A percentile compares a stretch with the other conserved stretches of the same genome.
Evolutionary conservation across 2,329 filamentous ascomycete genomes (phyloP).

Genomic region (Trichophyton simii): DNA sequence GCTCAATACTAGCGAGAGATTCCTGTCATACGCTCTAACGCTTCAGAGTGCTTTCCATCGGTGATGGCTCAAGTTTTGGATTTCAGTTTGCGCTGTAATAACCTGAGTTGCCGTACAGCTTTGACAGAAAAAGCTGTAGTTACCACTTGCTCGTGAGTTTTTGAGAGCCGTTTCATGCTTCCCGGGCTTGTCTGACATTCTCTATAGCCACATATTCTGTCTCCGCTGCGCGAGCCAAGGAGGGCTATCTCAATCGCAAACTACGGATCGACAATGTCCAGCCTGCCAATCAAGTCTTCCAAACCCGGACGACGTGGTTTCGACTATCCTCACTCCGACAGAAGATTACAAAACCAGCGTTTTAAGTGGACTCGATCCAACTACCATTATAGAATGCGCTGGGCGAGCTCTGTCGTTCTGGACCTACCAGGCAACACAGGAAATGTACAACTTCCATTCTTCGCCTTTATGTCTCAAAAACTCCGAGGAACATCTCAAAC

Average conservation of each 20-base stretch:
- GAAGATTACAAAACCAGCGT: conserved; percentile 87
- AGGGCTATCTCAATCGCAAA: conserved; percentile 46
- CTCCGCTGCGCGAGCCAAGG: conserved; percentile 55
- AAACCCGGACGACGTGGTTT: conserved; percentile 62
- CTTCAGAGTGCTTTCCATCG: neutral
- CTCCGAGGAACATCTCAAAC: neutral
- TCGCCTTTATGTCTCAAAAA: neutral
- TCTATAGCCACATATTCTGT: conserved; percentile 70
- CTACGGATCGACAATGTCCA: conserved; percentile 52
- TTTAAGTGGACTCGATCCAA: conserved; percentile 69
- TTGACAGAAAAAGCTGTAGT: conserved; percentile 63
- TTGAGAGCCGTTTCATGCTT: too few species aligned
- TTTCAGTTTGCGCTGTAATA: conserved; percentile 63
- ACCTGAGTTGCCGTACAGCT: conserved; percentile 58
- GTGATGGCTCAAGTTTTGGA: conserved; percentile 47
- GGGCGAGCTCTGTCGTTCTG: conserved; percentile 69
- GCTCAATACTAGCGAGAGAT: neutral
- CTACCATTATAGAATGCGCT: conserved; percentile 74
- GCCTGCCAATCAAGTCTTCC: conserved; percentile 58
- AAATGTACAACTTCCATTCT: conserved; percentile 50
- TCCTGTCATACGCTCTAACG: neutral
- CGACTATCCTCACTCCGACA: conserved; percentile 59
- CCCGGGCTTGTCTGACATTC: too few species aligned
- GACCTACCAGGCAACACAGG: conserved; percentile 70
- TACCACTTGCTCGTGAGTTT: conserved; percentile 67